Evolutionary conservation across 352 stramenopile species (phyloP).

Genomic region (Phytophthora sp.): DNA sequence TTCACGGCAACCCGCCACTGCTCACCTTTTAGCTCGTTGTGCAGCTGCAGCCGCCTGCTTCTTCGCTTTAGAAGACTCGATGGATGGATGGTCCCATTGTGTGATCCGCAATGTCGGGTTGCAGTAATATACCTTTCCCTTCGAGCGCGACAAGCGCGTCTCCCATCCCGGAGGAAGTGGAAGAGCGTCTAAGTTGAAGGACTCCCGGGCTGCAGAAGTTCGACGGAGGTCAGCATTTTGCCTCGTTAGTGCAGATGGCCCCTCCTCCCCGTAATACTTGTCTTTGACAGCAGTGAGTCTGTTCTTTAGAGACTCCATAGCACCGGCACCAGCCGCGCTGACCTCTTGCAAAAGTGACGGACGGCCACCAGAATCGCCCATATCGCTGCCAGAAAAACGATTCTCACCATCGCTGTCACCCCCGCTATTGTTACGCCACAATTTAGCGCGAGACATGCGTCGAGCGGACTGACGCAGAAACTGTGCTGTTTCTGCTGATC

Average conservation of each 20-base stretch:
- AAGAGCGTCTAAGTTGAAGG: constrained; percentile 75
- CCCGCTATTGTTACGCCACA: constrained; percentile 54
- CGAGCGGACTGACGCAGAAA: constrained; percentile 81
- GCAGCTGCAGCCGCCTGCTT: constrained; percentile 53
- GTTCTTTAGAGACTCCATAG: constrained; percentile 79
- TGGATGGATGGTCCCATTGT: constrained; percentile 84
- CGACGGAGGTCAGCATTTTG: constrained; percentile 17
- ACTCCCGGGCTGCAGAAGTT: constrained; percentile 41
- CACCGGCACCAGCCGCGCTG: constrained; percentile 51
- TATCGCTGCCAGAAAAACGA: constrained; percentile 55
- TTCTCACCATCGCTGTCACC: constrained; percentile 51
- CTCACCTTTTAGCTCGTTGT: constrained; percentile 44
- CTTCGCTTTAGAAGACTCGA: constrained; percentile 66
- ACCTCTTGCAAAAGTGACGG: constrained; percentile 76
- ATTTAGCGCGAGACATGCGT: constrained; percentile 62
- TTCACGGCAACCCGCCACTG: background rate
- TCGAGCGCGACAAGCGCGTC: constrained; percentile 79
- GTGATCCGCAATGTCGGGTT: constrained; percentile 77
- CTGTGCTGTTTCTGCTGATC: constrained; percentile 75
- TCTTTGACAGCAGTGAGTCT: constrained; percentile 77
- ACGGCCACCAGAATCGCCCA: constrained; percentile 48
- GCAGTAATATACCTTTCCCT: constrained; percentile 88
- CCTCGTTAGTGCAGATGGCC: constrained; percentile 10
- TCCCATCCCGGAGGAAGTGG: constrained; percentile 82
- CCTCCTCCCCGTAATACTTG: constrained; percentile 79